These are phyloP conservation scores for Anthracocystis panici-leucophaei DNA, from an alignment of 1,284 basidiomycete genomes.

Conservation along the genomic window DNA sequence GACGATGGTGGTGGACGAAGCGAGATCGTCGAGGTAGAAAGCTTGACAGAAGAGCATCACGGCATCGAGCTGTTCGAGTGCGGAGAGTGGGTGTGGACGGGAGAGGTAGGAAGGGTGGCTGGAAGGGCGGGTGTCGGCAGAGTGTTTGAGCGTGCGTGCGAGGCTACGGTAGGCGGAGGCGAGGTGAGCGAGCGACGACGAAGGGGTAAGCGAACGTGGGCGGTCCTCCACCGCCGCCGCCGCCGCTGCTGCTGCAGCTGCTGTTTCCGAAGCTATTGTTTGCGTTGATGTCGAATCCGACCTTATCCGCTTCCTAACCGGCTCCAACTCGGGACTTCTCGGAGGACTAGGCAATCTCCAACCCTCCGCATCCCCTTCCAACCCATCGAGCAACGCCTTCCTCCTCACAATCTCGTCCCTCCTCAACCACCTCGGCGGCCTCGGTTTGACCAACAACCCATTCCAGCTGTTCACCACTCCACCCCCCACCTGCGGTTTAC, in stretches of 20 bases:
- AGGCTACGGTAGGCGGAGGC: conserved; percentile 36
- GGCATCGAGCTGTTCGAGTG: conserved; percentile 72
- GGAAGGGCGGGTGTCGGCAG: conserved; percentile 56
- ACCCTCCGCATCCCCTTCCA: background rate
- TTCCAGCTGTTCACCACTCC: conserved; percentile 41
- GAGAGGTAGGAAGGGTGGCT: conserved; percentile 28
- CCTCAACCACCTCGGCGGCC: conserved; percentile 1
- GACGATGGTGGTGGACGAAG: conserved; percentile 10
- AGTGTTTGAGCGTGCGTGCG: conserved; percentile 68
- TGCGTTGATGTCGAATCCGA: background rate
- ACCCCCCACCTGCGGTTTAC: background rate
- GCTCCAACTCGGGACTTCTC: conserved; percentile 14
- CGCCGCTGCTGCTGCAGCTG: background rate
- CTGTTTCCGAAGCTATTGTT: background rate
- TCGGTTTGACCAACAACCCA: conserved; percentile 21
- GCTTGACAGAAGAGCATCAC: conserved; percentile 72
- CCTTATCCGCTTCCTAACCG: background rate
- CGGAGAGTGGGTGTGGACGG: conserved; percentile 62
- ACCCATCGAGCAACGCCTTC: conserved; percentile 8
- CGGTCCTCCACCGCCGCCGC: background rate
- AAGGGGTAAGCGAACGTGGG: background rate
- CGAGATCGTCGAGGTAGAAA: conserved; percentile 72
- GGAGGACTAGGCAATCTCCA: conserved; percentile 35
- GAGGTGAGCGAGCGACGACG: background rate
- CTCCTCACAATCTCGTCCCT: conserved; percentile 24